Evolutionary conservation across 805 yeast species (phyloP), one percentile per base, ranked within the genome.

Genomic region (Yarrowia deformans): DNA sequence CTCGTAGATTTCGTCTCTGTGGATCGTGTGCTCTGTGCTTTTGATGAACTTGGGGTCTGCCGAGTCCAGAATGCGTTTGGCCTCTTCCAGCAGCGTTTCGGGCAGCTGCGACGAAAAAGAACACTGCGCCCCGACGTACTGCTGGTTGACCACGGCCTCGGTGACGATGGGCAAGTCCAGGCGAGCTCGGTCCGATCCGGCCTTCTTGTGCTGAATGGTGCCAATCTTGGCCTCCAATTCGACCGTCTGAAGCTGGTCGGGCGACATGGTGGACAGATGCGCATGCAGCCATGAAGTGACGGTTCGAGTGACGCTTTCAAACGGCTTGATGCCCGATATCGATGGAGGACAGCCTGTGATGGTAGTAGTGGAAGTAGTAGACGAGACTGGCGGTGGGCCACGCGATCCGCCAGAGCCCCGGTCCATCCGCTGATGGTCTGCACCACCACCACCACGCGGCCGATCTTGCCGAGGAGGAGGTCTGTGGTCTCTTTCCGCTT

Each of bases 241-340:
- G 6, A 77, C 69, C 46, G 72, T 70, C 16, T 70, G 46, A 8
- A 76, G 72, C n/a, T 72, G 71, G 7, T 72, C 72, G 5, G 69
- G 72, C 2, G 67, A 72, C 60, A 79, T 68, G 43, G 72, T 71
- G 55, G 83, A 83, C 58, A 92, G 82, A 71, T 90, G 89, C 19
- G 96, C 93, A 82, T 90, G 93, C 9, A 93, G 83, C 98, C 98
- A 93, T 73, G 89, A 91, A 29, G 95, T 90, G 8, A 93, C 87
- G 42, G 90, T 86, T 75, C 93, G 86, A 7, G 93, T 90, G 70
- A 91, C 81, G 74, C 91, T 94, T 74, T 91, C 92, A 60, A 90
- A 85, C 0, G 95, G 95, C 54, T 87, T 87, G 0, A 90, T 83
- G 6, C 93, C 93, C 0, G 92, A 88, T 18, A 91, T 84, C 50